Base-by-base conservation (phyloP, 2,329 filamentous ascomycete species). In the Phialemoniopsis sp. region DNA sequence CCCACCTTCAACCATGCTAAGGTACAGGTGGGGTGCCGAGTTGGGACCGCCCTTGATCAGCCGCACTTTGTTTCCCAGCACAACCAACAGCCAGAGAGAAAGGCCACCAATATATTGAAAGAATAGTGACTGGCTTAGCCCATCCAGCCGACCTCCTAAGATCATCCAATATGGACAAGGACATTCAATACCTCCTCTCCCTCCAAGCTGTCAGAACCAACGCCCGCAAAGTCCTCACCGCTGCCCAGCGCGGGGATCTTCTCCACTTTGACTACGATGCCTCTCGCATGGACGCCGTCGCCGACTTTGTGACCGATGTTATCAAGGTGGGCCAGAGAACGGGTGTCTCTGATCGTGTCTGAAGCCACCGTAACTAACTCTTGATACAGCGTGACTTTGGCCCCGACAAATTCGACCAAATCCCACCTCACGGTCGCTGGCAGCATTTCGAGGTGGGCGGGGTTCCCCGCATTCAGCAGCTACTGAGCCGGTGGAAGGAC, bases 371-470 rank as follows among this genome's bases (percentile, higher is more conserved):
- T 8, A 32, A 13, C 13, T 32, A 16, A 13, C 30, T n/a, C n/a
- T n/a, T n/a, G 15, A 5, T 13, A 14, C 36, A 75, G 71, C 66
- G 71, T 14, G 71, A 75, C 46, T 75, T 70, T 43, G 71, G 71
- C 0, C 71, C 71, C 1, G 61, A 71, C 43, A 60, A 54, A 14
- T 71, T 57, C 46, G 42, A 66, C 36, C 51, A 58, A 1, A 78
- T 78, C 37, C 74, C 74, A 0, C 70, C 73, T 9, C 74, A 78
- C 45, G 77, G 69, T 8, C 68, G 78, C 32, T 82, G 78, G 73
- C 78, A 82, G 51, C 78, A 82, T 56, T 82, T 82, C 46, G 72
- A 80, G 13, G 69, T 79, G 30, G 77, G 77, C 9, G 66, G 66
- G 13, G 58, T 73, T 19, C 60, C 68, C 30, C 73, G 78, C 28